Evolutionary conservation across 2,329 filamentous ascomycete species (phyloP).

Genomic region (Verticillium zaregamsianum): DNA sequence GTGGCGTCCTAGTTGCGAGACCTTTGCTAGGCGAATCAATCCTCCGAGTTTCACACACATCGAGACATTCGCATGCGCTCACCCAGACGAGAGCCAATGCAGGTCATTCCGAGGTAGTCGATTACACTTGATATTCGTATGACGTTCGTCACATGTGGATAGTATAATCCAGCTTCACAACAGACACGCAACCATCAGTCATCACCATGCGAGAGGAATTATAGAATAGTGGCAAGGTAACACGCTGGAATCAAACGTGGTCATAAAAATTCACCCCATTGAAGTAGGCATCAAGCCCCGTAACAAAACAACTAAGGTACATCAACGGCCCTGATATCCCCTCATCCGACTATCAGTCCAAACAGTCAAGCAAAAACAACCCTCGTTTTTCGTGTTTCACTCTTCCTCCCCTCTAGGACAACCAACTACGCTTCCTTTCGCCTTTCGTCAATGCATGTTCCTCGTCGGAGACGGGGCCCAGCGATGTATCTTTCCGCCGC

Average conservation of each 20-base stretch:
- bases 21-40: background rate
- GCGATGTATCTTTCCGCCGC: background rate
- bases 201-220: background rate
- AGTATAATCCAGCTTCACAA: too few relatives aligned
- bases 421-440: background rate
- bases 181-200: too few relatives aligned
- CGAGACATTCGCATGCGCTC: too few relatives aligned
- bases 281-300: background rate
- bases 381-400: background rate
- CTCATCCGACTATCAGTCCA: background rate
- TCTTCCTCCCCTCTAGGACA: background rate
- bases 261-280: background rate
- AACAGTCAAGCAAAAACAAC: background rate
- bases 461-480: background rate
- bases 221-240: background rate
- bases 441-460: background rate
- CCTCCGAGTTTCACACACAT: background rate
- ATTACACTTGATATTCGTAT: too few relatives aligned
- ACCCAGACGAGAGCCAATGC: too few relatives aligned
- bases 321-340: background rate
- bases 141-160: too few relatives aligned
- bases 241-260: background rate
- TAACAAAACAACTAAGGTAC: background rate
- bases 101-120: too few relatives aligned
- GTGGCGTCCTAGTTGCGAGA: conserved; percentile 25